These are phyloP conservation scores for Carex myosuroides DNA, from an alignment of 176 grass and related monocot species.

Conservation along the genomic window DNA sequence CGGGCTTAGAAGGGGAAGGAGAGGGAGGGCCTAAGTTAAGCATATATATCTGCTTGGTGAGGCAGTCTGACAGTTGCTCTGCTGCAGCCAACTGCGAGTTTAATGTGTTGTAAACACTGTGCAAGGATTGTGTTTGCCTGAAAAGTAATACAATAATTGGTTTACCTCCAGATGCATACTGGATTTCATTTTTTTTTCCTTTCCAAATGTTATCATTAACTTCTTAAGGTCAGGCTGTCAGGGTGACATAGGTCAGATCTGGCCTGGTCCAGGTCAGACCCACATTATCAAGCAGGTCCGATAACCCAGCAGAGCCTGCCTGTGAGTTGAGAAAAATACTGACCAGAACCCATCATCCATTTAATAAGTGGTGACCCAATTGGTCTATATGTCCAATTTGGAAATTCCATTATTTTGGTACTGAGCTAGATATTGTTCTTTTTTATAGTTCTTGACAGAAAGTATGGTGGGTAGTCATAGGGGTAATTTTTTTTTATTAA, in stretches of 20 bases:
- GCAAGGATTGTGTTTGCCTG: constrained; percentile 65
- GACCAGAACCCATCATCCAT: background rate
- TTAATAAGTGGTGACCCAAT: background rate
- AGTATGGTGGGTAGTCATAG: background rate
- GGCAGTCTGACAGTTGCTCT: constrained; percentile 79
- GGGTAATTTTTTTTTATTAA: background rate
- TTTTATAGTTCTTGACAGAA: background rate
- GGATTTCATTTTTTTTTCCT: background rate
- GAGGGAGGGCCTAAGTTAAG: constrained; percentile 54
- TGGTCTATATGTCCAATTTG: background rate
- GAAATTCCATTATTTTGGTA: background rate
- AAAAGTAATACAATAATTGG: constrained; percentile 20
- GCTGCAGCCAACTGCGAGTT: constrained; percentile 88
- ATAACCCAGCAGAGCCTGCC: background rate
- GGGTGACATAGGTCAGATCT: background rate
- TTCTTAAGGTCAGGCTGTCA: background rate
- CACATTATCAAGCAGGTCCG: background rate
- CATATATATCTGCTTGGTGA: constrained; percentile 68
- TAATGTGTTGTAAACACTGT: constrained; percentile 78
- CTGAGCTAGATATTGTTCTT: background rate
- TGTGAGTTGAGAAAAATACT: background rate
- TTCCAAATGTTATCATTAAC: background rate
- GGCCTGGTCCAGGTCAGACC: background rate
- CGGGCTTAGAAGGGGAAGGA: constrained; percentile 34
- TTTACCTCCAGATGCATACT: background rate